Evolutionary conservation across 2,329 filamentous ascomycete species (phyloP).

Genomic region (Penicillium sp.): DNA sequence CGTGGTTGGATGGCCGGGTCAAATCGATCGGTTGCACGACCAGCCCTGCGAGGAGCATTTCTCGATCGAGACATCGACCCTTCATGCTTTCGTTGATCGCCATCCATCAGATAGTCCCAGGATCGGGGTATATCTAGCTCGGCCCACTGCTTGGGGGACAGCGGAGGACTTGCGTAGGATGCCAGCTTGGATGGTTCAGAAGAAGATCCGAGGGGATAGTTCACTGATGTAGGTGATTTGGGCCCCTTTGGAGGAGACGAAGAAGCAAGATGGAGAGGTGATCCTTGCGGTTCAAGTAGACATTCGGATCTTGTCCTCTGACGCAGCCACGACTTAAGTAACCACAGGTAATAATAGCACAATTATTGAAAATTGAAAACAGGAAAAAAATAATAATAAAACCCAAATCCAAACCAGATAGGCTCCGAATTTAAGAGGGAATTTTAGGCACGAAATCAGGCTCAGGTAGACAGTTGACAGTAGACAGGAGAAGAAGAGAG

Average conservation of each 20-base stretch:
- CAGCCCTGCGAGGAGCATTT: conserved; percentile 54
- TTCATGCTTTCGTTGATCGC: conserved; percentile 73
- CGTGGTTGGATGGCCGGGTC: conserved; percentile 37
- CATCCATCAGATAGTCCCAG: conserved; percentile 70
- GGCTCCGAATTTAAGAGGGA: neutral
- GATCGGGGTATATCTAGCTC: conserved; percentile 59
- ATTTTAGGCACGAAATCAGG: conserved; percentile 9
- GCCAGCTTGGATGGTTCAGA: conserved; percentile 59
- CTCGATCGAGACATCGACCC: conserved; percentile 55
- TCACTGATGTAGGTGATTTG: neutral
- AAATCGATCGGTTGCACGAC: conserved; percentile 48
- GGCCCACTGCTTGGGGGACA: conserved; percentile 66
- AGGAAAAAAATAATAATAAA: conserved; percentile 1
- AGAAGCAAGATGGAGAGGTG: neutral
- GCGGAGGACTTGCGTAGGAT: conserved; percentile 62
- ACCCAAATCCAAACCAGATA: neutral
- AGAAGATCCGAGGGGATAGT: neutral
- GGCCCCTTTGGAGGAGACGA: neutral
- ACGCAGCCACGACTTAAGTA: conserved; percentile 9
- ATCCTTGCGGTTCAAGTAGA: conserved; percentile 11
- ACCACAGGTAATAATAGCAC: neutral
- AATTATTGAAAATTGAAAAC: neutral
- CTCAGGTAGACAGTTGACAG: neutral
- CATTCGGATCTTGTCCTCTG: conserved; percentile 12
- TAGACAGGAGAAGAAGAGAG: neutral